Evolutionary conservation across 2,329 filamentous ascomycete genomes (phyloP).

Genomic region (Neoarthrinium moseri): DNA sequence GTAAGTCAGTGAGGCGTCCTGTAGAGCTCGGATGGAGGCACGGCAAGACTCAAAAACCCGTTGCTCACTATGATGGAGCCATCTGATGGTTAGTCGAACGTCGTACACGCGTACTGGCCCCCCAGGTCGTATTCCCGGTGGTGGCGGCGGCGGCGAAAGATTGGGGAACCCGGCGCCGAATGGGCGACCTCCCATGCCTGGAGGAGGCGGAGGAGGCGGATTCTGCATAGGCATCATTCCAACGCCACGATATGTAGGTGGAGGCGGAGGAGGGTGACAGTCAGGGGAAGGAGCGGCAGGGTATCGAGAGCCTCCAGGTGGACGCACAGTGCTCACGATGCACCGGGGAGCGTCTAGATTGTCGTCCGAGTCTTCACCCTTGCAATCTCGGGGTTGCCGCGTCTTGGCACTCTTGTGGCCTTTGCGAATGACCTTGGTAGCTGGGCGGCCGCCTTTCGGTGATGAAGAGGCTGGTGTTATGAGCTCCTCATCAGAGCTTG

Average conservation of each 20-base stretch:
- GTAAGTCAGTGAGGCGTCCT: slow-evolving; percentile 21
- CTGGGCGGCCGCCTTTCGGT: neutral
- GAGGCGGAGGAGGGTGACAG: slow-evolving; percentile 4
- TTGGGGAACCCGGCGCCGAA: neutral
- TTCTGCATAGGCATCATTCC: neutral
- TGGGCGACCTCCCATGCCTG: neutral
- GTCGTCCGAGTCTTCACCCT: neutral
- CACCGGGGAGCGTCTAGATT: too few species aligned
- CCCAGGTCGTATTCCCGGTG: neutral
- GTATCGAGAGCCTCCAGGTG: too few species aligned
- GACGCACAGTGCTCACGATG: too few species aligned
- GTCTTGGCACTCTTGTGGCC: slow-evolving; percentile 3
- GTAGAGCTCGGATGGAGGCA: slow-evolving; percentile 23
- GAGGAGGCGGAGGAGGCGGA: slow-evolving; percentile 1
- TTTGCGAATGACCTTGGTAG: slow-evolving; percentile 1
- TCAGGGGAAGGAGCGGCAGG: too few species aligned
- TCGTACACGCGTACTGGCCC: slow-evolving; percentile 16
- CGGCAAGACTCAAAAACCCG: slow-evolving; percentile 21
- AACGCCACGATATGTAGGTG: slow-evolving; percentile 1
- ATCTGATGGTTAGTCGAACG: slow-evolving; percentile 25
- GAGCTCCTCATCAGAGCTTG: slow-evolving; percentile 24
- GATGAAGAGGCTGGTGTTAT: slow-evolving; percentile 13
- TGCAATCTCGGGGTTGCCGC: neutral
- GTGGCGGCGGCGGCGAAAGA: neutral
- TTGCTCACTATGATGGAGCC: slow-evolving; percentile 23